Base-by-base conservation (phyloP, 2,329 filamentous ascomycete species). In the Trichophyton simii region DNA sequence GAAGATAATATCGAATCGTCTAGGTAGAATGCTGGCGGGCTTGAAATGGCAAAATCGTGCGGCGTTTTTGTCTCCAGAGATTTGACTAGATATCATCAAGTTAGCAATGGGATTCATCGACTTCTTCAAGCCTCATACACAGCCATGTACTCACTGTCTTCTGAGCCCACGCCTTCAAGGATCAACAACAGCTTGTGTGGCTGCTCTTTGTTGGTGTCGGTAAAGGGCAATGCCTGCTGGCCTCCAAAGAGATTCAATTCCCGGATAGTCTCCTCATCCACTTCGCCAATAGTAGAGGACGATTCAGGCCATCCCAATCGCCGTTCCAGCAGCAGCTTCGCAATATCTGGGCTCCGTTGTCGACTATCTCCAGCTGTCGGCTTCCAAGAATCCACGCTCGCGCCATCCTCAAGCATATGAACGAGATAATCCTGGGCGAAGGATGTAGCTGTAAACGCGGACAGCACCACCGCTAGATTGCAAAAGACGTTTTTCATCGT, bases 181-280 rank as follows among this genome's bases (percentile, higher is more conserved):
- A 76, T 64, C 18, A 77, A 65, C 58, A 77, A 67, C 34, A 72
- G 69, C 61, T 68, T 73, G 52, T 68, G 64, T 6, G 58, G 15
- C 20, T 62, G 54, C 8, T 70, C 66, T 34, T 61, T 58, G 18
- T 60, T 60, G 28, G 59, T 55, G 28, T 69, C 72, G 52, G 72
- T 73, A 66, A 88, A 84, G 38, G 88, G 73, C 20, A 77, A 71
- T 60, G 74, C 66, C 5, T 79, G 72, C 34, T 74, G 69, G 64
- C 80, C 82, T 64, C 84, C 85, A 71, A 83, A 87, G 58, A 75
- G 75, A 68, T 84, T 83, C 68, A 90, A 76, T 66, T 82, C 74
- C 57, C 77, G 74, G 44, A 88, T 72, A 7, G 81, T 79, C 42
- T 74, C 73, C 48, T 82, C 78, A 62, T 79, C 75, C 57, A 72